A percentile compares a stretch with the other conserved stretches of the same genome.
phyloP scores from a whole-genome alignment of 495 filamentous ascomycete species.

The Xylaria telfairii region DNA sequence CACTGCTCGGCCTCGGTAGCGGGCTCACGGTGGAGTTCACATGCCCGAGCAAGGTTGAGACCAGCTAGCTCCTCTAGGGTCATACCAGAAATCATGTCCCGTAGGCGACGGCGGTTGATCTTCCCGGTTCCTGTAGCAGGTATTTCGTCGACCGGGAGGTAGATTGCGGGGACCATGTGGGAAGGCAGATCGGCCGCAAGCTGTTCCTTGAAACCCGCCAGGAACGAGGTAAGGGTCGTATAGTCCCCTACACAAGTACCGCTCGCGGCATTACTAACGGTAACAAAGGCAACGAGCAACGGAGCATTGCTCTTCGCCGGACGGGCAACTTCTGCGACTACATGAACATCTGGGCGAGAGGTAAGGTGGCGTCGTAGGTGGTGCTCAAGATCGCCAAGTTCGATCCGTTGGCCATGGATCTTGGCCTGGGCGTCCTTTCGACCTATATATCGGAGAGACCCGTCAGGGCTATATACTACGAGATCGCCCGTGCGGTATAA shows the following conservation, averaged over 20 bases:
- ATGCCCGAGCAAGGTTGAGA: background rate
- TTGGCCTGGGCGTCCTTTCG: constrained; percentile 54
- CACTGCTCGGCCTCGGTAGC: constrained; percentile 12
- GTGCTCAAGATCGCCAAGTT: constrained; percentile 52
- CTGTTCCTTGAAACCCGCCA: constrained; percentile 23
- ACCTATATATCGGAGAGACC: constrained; percentile 47
- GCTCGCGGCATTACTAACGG: no score
- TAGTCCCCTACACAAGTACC: constrained; percentile 24
- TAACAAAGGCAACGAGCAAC: background rate
- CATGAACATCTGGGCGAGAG: constrained; percentile 9
- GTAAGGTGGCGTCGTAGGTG: constrained; percentile 24
- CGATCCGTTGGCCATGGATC: constrained; percentile 49
- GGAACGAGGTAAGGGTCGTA: constrained; percentile 28
- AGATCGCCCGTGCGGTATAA: constrained; percentile 51
- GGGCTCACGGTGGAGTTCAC: constrained; percentile 7
- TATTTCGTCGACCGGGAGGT: constrained; percentile 27
- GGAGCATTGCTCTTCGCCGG: constrained; percentile 16
- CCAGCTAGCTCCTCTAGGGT: background rate
- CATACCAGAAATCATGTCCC: background rate
- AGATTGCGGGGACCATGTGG: constrained; percentile 37
- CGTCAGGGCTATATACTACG: constrained; percentile 39
- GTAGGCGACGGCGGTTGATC: constrained; percentile 26
- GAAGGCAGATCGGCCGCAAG: constrained; percentile 29
- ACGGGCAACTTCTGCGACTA: constrained; percentile 33
- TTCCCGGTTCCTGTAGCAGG: constrained; percentile 35